phyloP scores from a whole-genome alignment of 2,329 filamentous ascomycete genomes.

The Epichloe uncinata region DNA sequence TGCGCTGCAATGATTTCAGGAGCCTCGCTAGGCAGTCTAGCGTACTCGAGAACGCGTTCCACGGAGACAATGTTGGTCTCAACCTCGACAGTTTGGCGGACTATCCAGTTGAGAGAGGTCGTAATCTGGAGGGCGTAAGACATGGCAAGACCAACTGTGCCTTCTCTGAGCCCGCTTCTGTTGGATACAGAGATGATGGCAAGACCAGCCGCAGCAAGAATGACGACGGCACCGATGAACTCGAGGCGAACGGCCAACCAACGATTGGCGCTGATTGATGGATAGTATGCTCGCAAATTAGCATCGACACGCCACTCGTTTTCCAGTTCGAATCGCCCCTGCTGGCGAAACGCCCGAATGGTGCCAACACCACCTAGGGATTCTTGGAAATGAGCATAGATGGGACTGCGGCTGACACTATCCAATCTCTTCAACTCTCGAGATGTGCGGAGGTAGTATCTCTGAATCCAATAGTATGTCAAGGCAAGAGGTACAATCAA shows the following conservation, averaged over 20 bases:
- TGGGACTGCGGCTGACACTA: slow-evolving; percentile 87
- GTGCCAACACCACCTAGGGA: slow-evolving; percentile 88
- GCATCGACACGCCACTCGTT: slow-evolving; percentile 97
- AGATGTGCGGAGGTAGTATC: slow-evolving; percentile 92
- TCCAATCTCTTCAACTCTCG: slow-evolving; percentile 93
- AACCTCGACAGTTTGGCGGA: slow-evolving; percentile 96
- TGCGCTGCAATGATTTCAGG: slow-evolving; percentile 85
- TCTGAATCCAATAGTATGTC: slow-evolving; percentile 85
- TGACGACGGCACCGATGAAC: slow-evolving; percentile 90
- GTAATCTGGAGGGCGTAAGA: slow-evolving; percentile 97
- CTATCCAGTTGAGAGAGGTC: slow-evolving; percentile 96
- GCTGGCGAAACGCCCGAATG: slow-evolving; percentile 87
- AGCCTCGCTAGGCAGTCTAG: slow-evolving; percentile 79
- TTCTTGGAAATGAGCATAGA: slow-evolving; percentile 98
- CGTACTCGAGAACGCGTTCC: slow-evolving; percentile 93
- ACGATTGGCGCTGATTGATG: slow-evolving; percentile 83
- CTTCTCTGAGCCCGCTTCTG: slow-evolving; percentile 49
- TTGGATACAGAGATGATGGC: slow-evolving; percentile 66
- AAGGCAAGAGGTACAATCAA: slow-evolving; percentile 69
- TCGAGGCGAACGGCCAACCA: slow-evolving; percentile 94
- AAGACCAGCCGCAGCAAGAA: slow-evolving; percentile 72
- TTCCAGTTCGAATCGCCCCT: slow-evolving; percentile 74
- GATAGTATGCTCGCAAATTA: slow-evolving; percentile 88
- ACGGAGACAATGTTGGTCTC: slow-evolving; percentile 99
- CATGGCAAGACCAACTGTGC: slow-evolving; percentile 85